Percentiles rank a stretch among this genome's conserved stretches.
These are phyloP conservation scores for Ananas comosus DNA, from an alignment of 176 grass and related monocot species.

Conservation along the genomic window DNA sequence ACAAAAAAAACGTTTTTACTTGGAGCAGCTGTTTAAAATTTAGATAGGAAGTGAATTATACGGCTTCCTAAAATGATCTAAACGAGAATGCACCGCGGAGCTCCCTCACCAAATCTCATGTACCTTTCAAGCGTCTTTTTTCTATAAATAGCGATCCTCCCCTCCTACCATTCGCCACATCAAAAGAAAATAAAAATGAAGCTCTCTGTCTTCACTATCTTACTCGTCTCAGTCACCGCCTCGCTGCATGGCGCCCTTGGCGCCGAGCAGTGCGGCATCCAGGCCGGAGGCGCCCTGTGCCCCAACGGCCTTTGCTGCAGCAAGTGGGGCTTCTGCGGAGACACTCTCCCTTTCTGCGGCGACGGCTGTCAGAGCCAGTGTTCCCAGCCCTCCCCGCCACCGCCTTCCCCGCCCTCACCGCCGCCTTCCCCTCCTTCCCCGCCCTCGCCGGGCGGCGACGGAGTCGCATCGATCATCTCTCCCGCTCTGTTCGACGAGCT, in stretches of 20 bases:
- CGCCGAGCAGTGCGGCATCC: conserved; percentile 26
- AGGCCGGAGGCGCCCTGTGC: conserved; percentile 32
- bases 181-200: not conserved
- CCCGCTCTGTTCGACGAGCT: not conserved
- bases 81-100: too few relatives aligned
- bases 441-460: not conserved
- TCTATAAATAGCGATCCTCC: not conserved
- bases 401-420: too few relatives aligned
- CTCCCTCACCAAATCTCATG: too few relatives aligned
- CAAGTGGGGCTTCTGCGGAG: conserved; percentile 28
- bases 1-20: too few relatives aligned
- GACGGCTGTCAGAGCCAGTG: conserved; percentile 30
- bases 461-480: not conserved
- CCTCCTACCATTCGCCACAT: not conserved
- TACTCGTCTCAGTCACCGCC: not conserved
- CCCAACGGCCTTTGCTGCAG: conserved; percentile 41
- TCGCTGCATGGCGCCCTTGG: not conserved
- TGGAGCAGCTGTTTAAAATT: too few relatives aligned
- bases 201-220: not conserved
- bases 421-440: too few relatives aligned
- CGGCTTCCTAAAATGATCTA: too few relatives aligned
- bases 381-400: too few relatives aligned
- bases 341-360: conserved; percentile 16
- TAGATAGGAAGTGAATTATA: too few relatives aligned
- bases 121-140: too few relatives aligned